Evolutionary conservation across 352 stramenopile species (phyloP).

Genomic region (Pythium aphanidermatum): DNA sequence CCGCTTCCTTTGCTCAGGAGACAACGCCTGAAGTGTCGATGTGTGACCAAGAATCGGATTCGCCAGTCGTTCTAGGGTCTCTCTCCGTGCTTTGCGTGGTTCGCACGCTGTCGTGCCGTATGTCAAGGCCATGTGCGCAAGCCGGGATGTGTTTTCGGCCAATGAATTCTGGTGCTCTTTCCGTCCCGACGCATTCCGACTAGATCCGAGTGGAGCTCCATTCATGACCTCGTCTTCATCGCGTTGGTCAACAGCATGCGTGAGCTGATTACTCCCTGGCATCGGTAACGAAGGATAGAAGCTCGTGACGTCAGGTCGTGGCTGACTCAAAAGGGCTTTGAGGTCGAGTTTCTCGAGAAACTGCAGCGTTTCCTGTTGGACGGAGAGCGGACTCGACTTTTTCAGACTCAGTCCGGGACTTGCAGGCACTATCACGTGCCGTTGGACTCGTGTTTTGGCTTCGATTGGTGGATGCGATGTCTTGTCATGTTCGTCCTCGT

Average conservation of each 20-base stretch:
- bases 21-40: slow-evolving; percentile 58
- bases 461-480: background rate
- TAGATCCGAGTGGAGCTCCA: background rate
- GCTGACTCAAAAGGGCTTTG: slow-evolving; percentile 52
- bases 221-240: slow-evolving; percentile 5
- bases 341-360: slow-evolving; percentile 62
- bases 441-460: background rate
- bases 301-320: slow-evolving; percentile 41
- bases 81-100: slow-evolving; percentile 42
- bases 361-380: slow-evolving; percentile 42
- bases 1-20: slow-evolving; percentile 42
- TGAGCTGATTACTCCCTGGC: slow-evolving; percentile 1
- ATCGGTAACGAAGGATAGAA: slow-evolving; percentile 4
- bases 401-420: background rate
- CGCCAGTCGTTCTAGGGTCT: slow-evolving; percentile 54
- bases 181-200: slow-evolving; percentile 5
- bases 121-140: slow-evolving; percentile 53
- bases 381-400: background rate
- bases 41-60: slow-evolving; percentile 67
- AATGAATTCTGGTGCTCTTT: background rate
- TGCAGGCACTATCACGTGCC: background rate
- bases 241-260: background rate
- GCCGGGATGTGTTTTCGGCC: slow-evolving; percentile 12
- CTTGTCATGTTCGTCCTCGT: slow-evolving; percentile 15
- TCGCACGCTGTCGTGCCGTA: slow-evolving; percentile 48